Evolutionary conservation across 192 early-diverging fungal species (phyloP), one percentile per base, ranked within the genome.

Genomic region (Chytriomyces sp.): DNA sequence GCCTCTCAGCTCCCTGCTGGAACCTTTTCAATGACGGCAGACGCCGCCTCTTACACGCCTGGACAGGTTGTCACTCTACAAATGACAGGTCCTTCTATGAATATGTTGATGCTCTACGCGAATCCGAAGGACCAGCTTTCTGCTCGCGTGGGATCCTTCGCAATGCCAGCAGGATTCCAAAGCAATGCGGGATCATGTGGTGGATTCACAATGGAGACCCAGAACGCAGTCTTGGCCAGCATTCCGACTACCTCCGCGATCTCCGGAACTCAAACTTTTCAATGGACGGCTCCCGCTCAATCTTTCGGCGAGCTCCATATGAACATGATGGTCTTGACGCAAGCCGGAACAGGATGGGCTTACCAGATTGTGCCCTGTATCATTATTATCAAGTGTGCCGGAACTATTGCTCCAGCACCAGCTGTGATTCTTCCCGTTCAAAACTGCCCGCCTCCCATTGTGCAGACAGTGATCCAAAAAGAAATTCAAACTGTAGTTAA

Each of bases 91-190:
- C 67, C 67, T 19, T 19, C 22, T 28, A 60, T 70, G 31, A 4
- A 54, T 5, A 54, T 52, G 22, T 57, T 70, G 54, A 5, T 70
- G 55, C 32, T 58, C 33, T 70, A 70, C 54, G 44, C 37, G 44
- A 37, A 19, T 19, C 67, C 67, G 31, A 54, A 8, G 5, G 36
- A 26, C 4, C 33, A 10, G 26, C 26, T 34, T 12, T 32, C 12
- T 10, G 30, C 12, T 5, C 67, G 67, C 26, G 67, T 70, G 6
- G 67, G 67, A 4, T 32, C 49, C 5, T 70, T 70, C 34, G 33
- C 32, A 7, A 57, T 57, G 26, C 67, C 67, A 3, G 30, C 17
- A 54, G 37, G 37, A 22, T 32, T 70, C 22, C 52, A 60, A 22
- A 57, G 36, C 54, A 53, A 57, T n/a, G n/a, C n/a, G n/a, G n/a